Evolutionary conservation across 495 filamentous ascomycete species (phyloP), one percentile per base, ranked within the genome.

Genomic region (Chlorociboria aeruginascens): DNA sequence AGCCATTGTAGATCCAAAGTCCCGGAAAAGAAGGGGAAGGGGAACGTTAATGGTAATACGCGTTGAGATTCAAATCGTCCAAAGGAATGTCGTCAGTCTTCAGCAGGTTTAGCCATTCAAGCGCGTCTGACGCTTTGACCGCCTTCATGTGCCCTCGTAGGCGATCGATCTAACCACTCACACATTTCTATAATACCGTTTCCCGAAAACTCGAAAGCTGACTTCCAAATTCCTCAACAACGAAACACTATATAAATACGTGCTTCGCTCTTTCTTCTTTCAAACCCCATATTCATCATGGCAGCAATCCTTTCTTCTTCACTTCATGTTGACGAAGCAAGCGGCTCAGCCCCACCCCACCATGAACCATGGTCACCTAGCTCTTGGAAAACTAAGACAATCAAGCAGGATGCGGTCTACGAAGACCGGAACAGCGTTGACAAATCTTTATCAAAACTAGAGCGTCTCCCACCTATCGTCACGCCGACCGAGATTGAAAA

Each of bases 381-480:
- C 69, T 89, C 92, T 31, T 98, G 92, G 92, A 76, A 78, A 37
- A 74, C 78, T 11, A 95, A 94, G 59, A 88, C 92, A 8, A 89
- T 95, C 66, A 89, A 90, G 61, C 92, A 98, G 66, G 79, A 79
- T 52, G 88, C 94, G 34, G 66, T 77, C 40, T 98, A 97, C 55
- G 72, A 80, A 11, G 81, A 95, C 65, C 63, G 64, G 8, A 57
- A 69, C 4, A 77, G 72, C 7, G 72, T 94, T 16, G 64, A 76
- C 44, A 75, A 74, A 28, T 76, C 87, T 11, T 63, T 88, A 0
- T 56, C 64, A 0, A 86, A 95, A 65, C 73, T 98, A 38, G 67
- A 79, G 50, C 74, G 73, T 42, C 71, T 96, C 6, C 92, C 92
- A 7, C 92, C 92, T 1, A 73, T 98, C 48, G 92, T 97, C 8